A percentile compares a stretch with the other conserved stretches of the same genome.
Evolutionary conservation across 176 grass and related monocot species (phyloP).

Genomic region (Musa beccarii): DNA sequence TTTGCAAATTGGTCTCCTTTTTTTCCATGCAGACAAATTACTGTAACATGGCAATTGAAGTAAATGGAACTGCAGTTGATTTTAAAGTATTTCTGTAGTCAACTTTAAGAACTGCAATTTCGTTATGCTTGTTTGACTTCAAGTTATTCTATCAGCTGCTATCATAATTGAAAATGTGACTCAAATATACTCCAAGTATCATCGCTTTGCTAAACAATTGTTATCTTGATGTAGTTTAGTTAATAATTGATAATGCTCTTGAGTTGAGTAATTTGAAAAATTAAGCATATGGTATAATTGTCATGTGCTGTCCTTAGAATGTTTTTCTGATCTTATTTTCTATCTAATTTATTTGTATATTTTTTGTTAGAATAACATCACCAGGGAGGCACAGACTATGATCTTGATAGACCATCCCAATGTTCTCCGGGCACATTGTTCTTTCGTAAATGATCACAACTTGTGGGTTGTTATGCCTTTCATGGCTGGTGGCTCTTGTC

Average conservation of each 20-base stretch:
- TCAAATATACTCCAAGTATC: not conserved
- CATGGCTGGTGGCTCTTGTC: slow-evolving; percentile 85
- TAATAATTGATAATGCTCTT: not conserved
- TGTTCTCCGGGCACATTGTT: slow-evolving; percentile 77
- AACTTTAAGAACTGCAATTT: no score
- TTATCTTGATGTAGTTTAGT: not conserved
- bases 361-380: slow-evolving; percentile 59
- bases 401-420: slow-evolving; percentile 87
- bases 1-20: not conserved
- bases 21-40: not conserved
- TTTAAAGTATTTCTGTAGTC: not conserved
- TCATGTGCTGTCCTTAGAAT: not conserved
- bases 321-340: not conserved
- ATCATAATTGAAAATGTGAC: not conserved
- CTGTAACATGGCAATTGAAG: not conserved
- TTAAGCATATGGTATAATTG: not conserved
- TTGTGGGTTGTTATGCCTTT: slow-evolving; percentile 94
- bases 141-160: not conserved
- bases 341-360: not conserved
- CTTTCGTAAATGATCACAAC: slow-evolving; percentile 66
- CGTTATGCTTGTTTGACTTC: not conserved
- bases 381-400: slow-evolving; percentile 89
- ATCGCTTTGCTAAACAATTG: not conserved
- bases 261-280: not conserved
- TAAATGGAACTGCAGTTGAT: not conserved